Evolutionary conservation across 140 eudicot genomes (phyloP).

Genomic region (Stevia rebaudiana): DNA sequence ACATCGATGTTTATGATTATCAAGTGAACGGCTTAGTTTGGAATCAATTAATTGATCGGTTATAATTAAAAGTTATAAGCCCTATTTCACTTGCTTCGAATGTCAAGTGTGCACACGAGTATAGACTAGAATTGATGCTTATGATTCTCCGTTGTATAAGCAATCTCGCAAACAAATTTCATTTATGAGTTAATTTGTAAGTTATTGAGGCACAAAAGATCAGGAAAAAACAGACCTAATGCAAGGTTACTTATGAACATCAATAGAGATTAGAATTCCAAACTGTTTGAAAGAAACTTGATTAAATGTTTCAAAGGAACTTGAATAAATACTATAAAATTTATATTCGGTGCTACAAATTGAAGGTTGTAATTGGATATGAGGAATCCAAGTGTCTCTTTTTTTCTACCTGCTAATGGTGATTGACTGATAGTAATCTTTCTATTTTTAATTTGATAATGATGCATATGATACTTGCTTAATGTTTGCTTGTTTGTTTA

Average conservation of each 20-base stretch:
- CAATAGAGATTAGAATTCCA: neutral
- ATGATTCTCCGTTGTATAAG: neutral
- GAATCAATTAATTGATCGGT: too few species aligned
- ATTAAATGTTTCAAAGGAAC: neutral
- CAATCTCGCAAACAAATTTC: neutral
- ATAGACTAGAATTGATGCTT: too few species aligned
- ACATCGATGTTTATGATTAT: neutral
- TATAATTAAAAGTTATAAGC: too few species aligned
- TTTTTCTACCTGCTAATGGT: neutral
- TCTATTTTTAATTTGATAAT: neutral
- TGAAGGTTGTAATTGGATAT: neutral
- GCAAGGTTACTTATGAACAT: neutral
- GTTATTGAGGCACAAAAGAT: too few species aligned
- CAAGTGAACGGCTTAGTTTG: neutral
- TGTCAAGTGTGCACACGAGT: too few species aligned
- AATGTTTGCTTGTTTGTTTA: neutral
- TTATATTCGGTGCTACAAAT: neutral
- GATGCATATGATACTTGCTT: too few species aligned
- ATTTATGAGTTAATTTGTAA: neutral
- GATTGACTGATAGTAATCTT: neutral
- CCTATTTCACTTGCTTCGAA: too few species aligned
- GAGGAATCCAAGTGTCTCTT: neutral
- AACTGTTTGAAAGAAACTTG: neutral
- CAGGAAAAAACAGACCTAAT: too few species aligned
- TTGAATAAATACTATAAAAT: neutral